These are phyloP conservation scores for Aspergillus terreus DNA, from an alignment of 2,329 filamentous ascomycete genomes.

Conservation along the genomic window DNA sequence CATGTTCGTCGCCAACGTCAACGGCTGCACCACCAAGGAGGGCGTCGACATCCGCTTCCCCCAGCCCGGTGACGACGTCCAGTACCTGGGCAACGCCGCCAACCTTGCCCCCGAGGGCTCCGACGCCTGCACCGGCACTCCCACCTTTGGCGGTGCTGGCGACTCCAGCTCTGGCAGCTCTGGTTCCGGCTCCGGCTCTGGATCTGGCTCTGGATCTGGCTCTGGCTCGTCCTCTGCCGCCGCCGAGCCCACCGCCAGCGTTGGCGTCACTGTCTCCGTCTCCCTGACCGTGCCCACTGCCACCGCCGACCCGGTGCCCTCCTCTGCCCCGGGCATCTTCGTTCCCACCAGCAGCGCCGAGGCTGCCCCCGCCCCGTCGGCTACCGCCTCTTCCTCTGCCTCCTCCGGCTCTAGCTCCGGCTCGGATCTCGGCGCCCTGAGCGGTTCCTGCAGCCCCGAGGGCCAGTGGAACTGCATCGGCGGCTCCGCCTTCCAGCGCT, in stretches of 20 bases:
- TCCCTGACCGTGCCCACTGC: slow-evolving; percentile 3
- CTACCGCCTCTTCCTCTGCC: slow-evolving; percentile 1
- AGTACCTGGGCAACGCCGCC: slow-evolving; percentile 44
- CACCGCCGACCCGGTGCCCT: neutral
- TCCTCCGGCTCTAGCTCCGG: slow-evolving; percentile 15
- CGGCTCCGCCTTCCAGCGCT: slow-evolving; percentile 58
- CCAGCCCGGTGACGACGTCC: slow-evolving; percentile 59
- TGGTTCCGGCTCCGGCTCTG: slow-evolving; percentile 18
- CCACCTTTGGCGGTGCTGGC: slow-evolving; percentile 30
- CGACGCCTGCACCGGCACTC: slow-evolving; percentile 27
- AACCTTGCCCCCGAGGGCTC: slow-evolving; percentile 31
- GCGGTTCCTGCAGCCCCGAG: slow-evolving; percentile 49
- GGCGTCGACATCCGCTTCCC: slow-evolving; percentile 62
- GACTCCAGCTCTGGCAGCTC: slow-evolving; percentile 20
- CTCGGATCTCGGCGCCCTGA: slow-evolving; percentile 28
- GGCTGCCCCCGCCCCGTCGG: neutral
- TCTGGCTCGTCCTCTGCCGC: slow-evolving; percentile 3
- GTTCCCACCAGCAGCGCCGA: slow-evolving; percentile 12
- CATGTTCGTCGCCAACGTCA: slow-evolving; percentile 73
- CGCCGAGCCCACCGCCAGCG: neutral
- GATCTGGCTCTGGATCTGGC: slow-evolving; percentile 4
- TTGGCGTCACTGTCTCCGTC: neutral
- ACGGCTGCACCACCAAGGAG: slow-evolving; percentile 55
- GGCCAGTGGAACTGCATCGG: slow-evolving; percentile 59
- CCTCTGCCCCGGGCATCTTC: slow-evolving; percentile 1